Evolutionary conservation across 1,139 yeast species (phyloP).

Genomic region (Candida albicans): DNA sequence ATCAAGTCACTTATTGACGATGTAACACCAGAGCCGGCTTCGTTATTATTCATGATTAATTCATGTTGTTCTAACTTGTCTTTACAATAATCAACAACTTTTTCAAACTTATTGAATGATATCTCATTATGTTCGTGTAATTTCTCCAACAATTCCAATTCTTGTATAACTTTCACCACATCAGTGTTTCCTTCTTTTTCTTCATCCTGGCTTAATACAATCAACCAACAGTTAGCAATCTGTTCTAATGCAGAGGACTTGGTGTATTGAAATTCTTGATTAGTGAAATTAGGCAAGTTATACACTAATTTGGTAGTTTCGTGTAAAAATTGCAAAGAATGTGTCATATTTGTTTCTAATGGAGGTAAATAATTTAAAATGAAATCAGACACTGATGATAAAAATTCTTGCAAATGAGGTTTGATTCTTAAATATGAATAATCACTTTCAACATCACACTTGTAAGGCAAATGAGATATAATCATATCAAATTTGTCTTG

Average conservation of each 20-base stretch:
- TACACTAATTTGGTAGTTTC: constrained; percentile 64
- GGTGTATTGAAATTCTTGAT: constrained; percentile 72
- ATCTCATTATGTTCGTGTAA: constrained; percentile 58
- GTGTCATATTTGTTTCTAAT: constrained; percentile 52
- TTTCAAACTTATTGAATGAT: constrained; percentile 50
- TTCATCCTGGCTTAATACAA: constrained; percentile 46
- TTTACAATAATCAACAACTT: constrained; percentile 49
- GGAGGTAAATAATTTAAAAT: constrained; percentile 81
- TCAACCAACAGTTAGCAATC: constrained; percentile 72
- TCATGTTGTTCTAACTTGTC: constrained; percentile 35
- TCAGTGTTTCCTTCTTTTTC: constrained; percentile 18
- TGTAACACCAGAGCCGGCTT: constrained; percentile 16
- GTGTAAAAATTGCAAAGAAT: constrained; percentile 67
- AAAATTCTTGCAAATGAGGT: constrained; percentile 70
- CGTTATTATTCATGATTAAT: constrained; percentile 18
- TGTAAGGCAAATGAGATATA: constrained; percentile 62
- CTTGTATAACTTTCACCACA: constrained; percentile 33
- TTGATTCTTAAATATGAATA: constrained; percentile 87
- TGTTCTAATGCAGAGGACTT: constrained; percentile 77
- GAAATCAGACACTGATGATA: constrained; percentile 77
- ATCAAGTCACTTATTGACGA: constrained; percentile 39
- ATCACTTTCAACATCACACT: constrained; percentile 71
- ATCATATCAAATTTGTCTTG: constrained; percentile 48
- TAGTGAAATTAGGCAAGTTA: constrained; percentile 70
- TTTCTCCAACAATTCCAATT: constrained; percentile 41